Percentiles rank a stretch among this genome's conserved stretches.
Conservation (phyloP, 2,329 filamentous ascomycete genomes). For the Aspergillus persii region DNA sequence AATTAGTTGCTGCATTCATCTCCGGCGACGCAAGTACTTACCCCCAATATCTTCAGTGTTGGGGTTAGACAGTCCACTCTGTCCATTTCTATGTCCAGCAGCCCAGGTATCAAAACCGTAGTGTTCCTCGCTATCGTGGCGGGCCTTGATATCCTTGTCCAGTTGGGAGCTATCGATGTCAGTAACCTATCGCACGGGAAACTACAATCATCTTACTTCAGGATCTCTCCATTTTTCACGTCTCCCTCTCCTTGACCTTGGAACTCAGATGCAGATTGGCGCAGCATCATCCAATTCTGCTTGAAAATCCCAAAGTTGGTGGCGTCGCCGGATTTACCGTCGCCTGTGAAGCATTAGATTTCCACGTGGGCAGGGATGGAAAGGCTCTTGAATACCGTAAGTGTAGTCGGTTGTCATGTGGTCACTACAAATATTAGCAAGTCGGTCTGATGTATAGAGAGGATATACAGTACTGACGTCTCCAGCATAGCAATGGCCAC, state of each 20-base stretch:
- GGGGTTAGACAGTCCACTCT: constrained; percentile 18
- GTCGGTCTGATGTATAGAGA: neutral
- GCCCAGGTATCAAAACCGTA: constrained; percentile 24
- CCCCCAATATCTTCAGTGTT: constrained; percentile 20
- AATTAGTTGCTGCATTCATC: neutral
- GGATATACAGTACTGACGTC: constrained; percentile 11
- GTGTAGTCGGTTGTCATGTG: constrained; percentile 23
- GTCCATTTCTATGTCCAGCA: constrained; percentile 24
- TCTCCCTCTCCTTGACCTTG: constrained; percentile 16
- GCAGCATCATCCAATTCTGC: constrained; percentile 32
- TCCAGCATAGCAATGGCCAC: constrained; percentile 28
- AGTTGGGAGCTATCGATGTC: constrained; percentile 14
- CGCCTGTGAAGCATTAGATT: constrained; percentile 10
- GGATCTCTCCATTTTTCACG: constrained; percentile 25
- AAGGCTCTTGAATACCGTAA: constrained; percentile 17
- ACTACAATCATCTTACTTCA: constrained; percentile 21
- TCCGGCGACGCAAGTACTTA: constrained; percentile 7
- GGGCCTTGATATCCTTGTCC: constrained; percentile 19
- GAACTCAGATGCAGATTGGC: constrained; percentile 26
- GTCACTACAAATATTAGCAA: constrained; percentile 5
- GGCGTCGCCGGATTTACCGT: constrained; percentile 26
- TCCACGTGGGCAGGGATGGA: neutral
- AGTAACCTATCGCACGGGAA: neutral
- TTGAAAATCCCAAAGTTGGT: constrained; percentile 15
- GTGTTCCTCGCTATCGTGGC: constrained; percentile 20